Evolutionary conservation across 306 rosid genomes (phyloP), one percentile per base, ranked within the genome.

Genomic region (Senna tora): DNA sequence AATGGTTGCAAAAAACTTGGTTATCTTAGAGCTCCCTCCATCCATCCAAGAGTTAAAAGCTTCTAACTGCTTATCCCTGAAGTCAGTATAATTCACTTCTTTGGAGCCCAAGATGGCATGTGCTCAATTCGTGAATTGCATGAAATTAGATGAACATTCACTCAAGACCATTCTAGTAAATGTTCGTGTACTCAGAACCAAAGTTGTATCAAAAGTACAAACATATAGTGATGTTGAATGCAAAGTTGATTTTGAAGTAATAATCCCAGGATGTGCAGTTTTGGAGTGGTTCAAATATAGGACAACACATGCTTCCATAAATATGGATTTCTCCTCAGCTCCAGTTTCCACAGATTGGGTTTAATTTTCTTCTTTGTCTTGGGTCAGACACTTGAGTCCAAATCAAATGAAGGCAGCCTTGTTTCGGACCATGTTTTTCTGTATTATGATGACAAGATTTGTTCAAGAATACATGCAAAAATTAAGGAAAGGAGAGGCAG

Each of bases 321-420:
- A 21, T 9, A 71, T 70, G 30, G 67, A 77, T 20, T 59, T 62
- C 14, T 38, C 75, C 68, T 59, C 14, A 30, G 43, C 20, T 43
- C 22, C 55, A 4, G 4, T 49, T 42, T 36, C 65, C 42, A 12
- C 46, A 0, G 7, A 7, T 9, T 13, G 69, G 7, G 71, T 53
- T 76, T 76, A 25, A 51, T 76, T 60, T 69, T 76, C 14, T 54
- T 65, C 57, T 76, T 76, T 45, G 10, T 76, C 10, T 36, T 36
- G 39, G 39, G 39, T 36, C 39, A 36, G 7, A 36, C 39, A 2
- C 7, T 4, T 36, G 5, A 4, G 8, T 36, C 8, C 39, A 36
- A 4, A 36, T 36, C 6, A 36, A 36, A 36, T 0, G 39, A 25
- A 25, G 30, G 30, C 3, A 25, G 39, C 39, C 46, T 41, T 41